phyloP scores from a whole-genome alignment of 805 yeast genomes.

The Scheffersomyces lignosus region DNA sequence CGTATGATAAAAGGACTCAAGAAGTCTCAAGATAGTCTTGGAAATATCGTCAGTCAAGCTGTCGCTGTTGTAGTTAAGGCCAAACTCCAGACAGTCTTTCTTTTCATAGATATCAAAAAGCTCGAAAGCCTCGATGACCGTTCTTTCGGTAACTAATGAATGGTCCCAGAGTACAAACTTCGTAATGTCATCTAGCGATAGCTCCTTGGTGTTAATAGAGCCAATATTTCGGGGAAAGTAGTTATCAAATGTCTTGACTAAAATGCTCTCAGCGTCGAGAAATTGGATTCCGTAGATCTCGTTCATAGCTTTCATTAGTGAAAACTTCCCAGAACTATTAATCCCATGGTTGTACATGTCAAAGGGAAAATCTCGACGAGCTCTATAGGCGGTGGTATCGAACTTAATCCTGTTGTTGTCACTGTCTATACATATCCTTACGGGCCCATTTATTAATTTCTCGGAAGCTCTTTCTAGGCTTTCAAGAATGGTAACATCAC shows the following conservation, averaged over 20 bases:
- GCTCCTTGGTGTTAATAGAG: conserved; percentile 1
- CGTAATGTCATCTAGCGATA: conserved; percentile 5
- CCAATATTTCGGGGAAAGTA: conserved; percentile 4
- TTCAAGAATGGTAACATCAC: too few relatives aligned
- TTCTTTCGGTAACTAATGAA: conserved; percentile 1
- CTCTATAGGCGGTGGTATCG: background rate
- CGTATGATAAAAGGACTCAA: conserved; percentile 6
- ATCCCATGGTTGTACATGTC: conserved; percentile 13
- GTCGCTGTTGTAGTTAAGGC: conserved; percentile 3
- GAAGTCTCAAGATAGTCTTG: conserved; percentile 5
- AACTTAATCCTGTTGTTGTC: background rate
- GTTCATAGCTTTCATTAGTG: conserved; percentile 6
- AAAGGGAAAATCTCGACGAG: conserved; percentile 7
- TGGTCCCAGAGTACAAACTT: conserved; percentile 1
- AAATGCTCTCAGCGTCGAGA: conserved; percentile 9
- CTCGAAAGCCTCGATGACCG: conserved; percentile 1
- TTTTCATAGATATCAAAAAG: conserved; percentile 7
- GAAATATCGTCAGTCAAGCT: conserved; percentile 8
- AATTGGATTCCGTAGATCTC: conserved; percentile 12
- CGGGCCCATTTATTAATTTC: too few relatives aligned
- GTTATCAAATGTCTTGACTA: conserved; percentile 7
- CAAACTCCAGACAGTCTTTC: conserved; percentile 5
- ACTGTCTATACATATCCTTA: too few relatives aligned
- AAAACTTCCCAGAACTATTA: conserved; percentile 7
- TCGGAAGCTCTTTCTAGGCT: too few relatives aligned